phyloP scores from a whole-genome alignment of 225 moss, liverwort and hornwort genomes.

The Polytrichum commune region DNA sequence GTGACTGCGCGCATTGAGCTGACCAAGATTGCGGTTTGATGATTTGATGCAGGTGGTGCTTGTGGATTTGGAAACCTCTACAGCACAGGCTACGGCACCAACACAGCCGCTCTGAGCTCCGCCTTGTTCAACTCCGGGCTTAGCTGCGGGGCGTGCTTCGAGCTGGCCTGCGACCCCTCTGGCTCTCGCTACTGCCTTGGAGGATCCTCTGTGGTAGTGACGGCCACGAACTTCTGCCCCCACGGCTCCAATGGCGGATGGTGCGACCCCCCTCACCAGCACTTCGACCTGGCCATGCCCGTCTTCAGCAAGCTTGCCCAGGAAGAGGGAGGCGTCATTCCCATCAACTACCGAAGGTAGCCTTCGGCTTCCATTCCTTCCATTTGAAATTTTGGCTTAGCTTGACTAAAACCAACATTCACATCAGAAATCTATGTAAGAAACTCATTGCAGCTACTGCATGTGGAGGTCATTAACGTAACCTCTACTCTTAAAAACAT shows the following conservation, averaged over 20 bases:
- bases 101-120: slow-evolving; percentile 69
- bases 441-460: no score
- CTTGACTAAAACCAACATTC: no score
- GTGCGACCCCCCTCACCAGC: slow-evolving; percentile 58
- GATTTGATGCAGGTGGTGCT: slow-evolving; percentile 54
- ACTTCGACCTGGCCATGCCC: slow-evolving; percentile 57
- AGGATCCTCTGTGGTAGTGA: slow-evolving; percentile 28
- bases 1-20: no score
- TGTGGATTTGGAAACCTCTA: slow-evolving; percentile 72
- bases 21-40: no score
- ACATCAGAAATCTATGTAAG: no score
- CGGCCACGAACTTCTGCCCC: slow-evolving; percentile 64
- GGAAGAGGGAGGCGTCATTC: slow-evolving; percentile 48
- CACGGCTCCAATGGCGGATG: slow-evolving; percentile 53
- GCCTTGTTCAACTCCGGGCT: slow-evolving; percentile 70
- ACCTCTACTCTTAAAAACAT: no score
- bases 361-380: background rate
- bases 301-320: slow-evolving; percentile 33
- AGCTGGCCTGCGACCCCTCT: slow-evolving; percentile 51
- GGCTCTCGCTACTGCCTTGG: slow-evolving; percentile 43
- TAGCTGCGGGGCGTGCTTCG: slow-evolving; percentile 77
- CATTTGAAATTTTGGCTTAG: no score
- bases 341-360: slow-evolving; percentile 43
- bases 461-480: no score
- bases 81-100: slow-evolving; percentile 69